A percentile compares a stretch with the other conserved stretches of the same genome.
Evolutionary conservation across 2,329 filamentous ascomycete species (phyloP).

Genomic region (Fusarium acutatum): DNA sequence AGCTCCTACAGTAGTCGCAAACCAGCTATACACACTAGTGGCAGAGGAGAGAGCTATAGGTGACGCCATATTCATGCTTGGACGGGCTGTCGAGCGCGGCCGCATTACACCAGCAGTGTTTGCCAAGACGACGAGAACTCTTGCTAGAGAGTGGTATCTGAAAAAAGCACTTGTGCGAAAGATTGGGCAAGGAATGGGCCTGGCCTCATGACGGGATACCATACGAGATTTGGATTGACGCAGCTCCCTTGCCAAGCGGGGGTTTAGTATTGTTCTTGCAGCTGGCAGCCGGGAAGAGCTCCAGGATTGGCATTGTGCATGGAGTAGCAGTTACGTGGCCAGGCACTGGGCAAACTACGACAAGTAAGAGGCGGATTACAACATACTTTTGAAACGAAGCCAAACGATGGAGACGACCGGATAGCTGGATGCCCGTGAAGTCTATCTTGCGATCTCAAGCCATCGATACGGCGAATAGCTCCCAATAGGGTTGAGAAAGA

Average conservation of each 20-base stretch:
- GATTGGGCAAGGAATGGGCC: slow-evolving; percentile 79
- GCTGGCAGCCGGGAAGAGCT: slow-evolving; percentile 10
- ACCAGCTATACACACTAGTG: slow-evolving; percentile 88
- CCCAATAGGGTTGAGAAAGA: background rate
- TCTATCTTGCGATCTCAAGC: slow-evolving; percentile 5
- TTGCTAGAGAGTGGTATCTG: slow-evolving; percentile 83
- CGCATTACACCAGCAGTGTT: slow-evolving; percentile 77
- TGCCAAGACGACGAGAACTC: slow-evolving; percentile 76
- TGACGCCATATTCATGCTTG: slow-evolving; percentile 86
- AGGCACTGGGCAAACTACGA: slow-evolving; percentile 4
- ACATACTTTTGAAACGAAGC: slow-evolving; percentile 8
- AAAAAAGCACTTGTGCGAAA: slow-evolving; percentile 84
- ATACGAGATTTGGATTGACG: background rate
- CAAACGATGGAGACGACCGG: slow-evolving; percentile 2
- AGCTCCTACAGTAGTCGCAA: slow-evolving; percentile 91
- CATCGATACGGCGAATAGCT: background rate
- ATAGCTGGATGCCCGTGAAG: slow-evolving; percentile 14
- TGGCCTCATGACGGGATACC: slow-evolving; percentile 50
- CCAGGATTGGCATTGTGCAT: background rate
- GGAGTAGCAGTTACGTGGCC: background rate
- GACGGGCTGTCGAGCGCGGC: slow-evolving; percentile 76
- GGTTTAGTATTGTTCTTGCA: slow-evolving; percentile 31
- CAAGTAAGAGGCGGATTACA: slow-evolving; percentile 5
- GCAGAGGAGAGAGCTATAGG: slow-evolving; percentile 88
- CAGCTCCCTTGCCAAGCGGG: slow-evolving; percentile 6